Conservation (phyloP, 179 eudicot species). For the Kewa caespitosa region DNA sequence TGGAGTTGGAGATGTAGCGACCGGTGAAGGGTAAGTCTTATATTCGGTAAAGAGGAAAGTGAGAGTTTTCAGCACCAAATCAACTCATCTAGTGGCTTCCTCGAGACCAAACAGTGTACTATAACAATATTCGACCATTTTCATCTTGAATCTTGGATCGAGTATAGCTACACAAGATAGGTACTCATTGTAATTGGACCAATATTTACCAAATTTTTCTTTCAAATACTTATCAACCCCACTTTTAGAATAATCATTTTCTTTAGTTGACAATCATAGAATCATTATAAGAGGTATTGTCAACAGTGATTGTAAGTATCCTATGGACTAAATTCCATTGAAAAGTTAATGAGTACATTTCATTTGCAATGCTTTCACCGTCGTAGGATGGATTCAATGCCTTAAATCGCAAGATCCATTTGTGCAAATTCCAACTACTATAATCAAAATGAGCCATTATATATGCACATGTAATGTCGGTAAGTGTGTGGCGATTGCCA, state of each 20-base stretch:
- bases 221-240: neutral
- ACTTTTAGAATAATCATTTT: neutral
- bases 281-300: neutral
- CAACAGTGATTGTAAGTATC: neutral
- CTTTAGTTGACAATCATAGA: neutral
- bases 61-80: neutral
- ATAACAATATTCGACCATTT: slow-evolving; percentile 16
- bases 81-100: neutral
- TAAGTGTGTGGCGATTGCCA: neutral
- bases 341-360: neutral
- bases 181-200: neutral
- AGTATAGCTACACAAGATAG: slow-evolving; percentile 16
- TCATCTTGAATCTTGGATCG: slow-evolving; percentile 14
- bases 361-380: neutral
- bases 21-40: neutral
- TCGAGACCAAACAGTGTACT: neutral
- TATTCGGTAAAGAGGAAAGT: slow-evolving; percentile 1
- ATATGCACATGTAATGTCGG: neutral
- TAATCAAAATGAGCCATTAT: neutral
- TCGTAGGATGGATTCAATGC: neutral
- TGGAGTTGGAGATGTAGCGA: neutral
- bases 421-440: neutral
- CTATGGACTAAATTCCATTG: neutral
- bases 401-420: neutral
- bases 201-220: slow-evolving; percentile 15